Evolutionary conservation across 495 filamentous ascomycete genomes (phyloP).

Genomic region (Pyrenopolyporus hunteri): DNA sequence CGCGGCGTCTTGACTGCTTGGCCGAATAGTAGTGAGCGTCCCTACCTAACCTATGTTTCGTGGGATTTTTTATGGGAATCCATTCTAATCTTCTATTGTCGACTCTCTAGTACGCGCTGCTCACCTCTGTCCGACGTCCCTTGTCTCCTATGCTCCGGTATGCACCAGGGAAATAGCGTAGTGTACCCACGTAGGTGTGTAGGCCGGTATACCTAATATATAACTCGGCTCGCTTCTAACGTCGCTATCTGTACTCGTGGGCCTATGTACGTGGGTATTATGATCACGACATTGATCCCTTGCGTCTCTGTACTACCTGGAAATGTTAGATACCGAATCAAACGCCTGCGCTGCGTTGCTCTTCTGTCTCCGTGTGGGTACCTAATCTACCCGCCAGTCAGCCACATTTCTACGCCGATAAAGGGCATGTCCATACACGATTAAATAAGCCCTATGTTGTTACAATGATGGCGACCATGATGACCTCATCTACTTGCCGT

Average conservation of each 20-base stretch:
- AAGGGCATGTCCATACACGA: background rate
- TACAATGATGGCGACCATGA: conserved; percentile 11
- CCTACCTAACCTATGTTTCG: background rate
- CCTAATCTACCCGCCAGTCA: background rate
- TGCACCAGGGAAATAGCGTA: too few relatives aligned
- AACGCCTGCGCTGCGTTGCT: background rate
- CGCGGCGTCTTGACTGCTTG: background rate
- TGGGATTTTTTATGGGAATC: background rate
- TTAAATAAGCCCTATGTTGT: background rate
- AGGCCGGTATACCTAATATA: background rate
- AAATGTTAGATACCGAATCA: conserved; percentile 3
- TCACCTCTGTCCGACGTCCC: too few relatives aligned
- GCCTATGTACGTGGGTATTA: too few relatives aligned
- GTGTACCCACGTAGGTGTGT: background rate
- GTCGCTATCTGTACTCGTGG: background rate
- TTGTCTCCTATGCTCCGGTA: too few relatives aligned
- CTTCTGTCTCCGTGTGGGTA: background rate
- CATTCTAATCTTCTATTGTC: background rate
- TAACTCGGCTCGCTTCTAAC: background rate
- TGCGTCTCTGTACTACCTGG: background rate
- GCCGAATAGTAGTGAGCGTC: too few relatives aligned
- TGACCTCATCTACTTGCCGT: conserved; percentile 23
- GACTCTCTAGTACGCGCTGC: background rate
- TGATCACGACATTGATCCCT: conserved; percentile 7
- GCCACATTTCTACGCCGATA: too few relatives aligned